Conservation (phyloP, 139 green algal species). For the Dunaliella primolecta region DNA sequence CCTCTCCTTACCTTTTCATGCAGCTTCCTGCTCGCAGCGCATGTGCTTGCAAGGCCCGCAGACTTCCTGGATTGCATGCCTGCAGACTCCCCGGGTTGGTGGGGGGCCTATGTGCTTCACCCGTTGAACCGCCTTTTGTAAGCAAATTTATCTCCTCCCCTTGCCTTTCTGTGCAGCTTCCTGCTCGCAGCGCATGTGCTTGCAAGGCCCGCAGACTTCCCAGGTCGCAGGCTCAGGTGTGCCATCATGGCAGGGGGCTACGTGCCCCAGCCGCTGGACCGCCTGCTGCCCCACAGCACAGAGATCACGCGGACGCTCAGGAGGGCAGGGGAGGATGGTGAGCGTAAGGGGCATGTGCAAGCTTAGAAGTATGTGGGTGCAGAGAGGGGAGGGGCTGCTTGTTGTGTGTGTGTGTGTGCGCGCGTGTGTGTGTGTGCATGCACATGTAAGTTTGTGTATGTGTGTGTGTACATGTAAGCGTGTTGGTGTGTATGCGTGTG, state of each 20-base stretch:
- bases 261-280: conserved; percentile 34
- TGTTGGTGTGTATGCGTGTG: background rate
- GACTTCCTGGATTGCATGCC: conserved; percentile 7
- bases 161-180: too few relatives aligned
- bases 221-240: conserved; percentile 23
- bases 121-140: conserved; percentile 32
- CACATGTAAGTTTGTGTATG: background rate
- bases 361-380: too few relatives aligned
- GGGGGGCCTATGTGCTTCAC: conserved; percentile 43
- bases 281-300: conserved; percentile 25
- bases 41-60: conserved; percentile 8
- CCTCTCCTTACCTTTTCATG: too few relatives aligned
- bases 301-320: too few relatives aligned
- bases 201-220: background rate
- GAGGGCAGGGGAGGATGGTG: too few relatives aligned
- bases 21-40: conserved; percentile 26
- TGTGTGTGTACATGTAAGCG: background rate
- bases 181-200: conserved; percentile 31
- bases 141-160: too few relatives aligned
- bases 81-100: conserved; percentile 33
- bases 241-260: conserved; percentile 44
- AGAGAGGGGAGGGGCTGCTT: too few relatives aligned
- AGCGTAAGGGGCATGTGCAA: too few relatives aligned
- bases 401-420: background rate
- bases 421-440: background rate